These are phyloP conservation scores for Dactylellina sp. DNA, from an alignment of 2,329 filamentous ascomycete genomes.

Conservation along the genomic window DNA sequence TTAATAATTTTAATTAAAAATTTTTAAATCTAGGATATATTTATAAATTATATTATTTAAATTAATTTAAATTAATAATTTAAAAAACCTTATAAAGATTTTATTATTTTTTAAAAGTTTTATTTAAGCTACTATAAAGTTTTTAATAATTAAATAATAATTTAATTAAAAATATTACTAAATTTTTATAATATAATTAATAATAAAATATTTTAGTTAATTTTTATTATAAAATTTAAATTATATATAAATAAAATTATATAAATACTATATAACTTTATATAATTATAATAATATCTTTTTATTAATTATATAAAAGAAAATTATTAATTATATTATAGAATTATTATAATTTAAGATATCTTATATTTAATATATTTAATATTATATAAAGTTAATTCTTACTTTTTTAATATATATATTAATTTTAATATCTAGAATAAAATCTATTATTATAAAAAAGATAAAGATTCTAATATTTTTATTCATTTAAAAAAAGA, in stretches of 20 bases:
- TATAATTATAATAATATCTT: conserved; percentile 2
- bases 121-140: conserved; percentile 3
- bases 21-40: conserved; percentile 1
- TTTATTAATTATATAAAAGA: too few species aligned
- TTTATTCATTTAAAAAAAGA: too few species aligned
- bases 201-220: conserved; percentile 11
- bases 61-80: neutral
- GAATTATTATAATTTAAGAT: too few species aligned
- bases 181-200: conserved; percentile 14
- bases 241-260: neutral
- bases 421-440: too few species aligned
- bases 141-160: conserved; percentile 6
- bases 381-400: too few species aligned
- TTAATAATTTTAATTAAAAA: neutral
- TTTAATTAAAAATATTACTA: conserved; percentile 9
- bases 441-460: too few species aligned
- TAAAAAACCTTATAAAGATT: neutral
- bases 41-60: conserved; percentile 19
- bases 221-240: neutral
- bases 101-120: conserved; percentile 9
- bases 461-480: too few species aligned
- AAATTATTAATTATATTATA: too few species aligned
- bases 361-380: too few species aligned
- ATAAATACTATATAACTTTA: neutral
- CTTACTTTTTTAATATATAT: too few species aligned